phyloP scores from a whole-genome alignment of 352 stramenopile species.

The Saprolegnia diclina region DNA sequence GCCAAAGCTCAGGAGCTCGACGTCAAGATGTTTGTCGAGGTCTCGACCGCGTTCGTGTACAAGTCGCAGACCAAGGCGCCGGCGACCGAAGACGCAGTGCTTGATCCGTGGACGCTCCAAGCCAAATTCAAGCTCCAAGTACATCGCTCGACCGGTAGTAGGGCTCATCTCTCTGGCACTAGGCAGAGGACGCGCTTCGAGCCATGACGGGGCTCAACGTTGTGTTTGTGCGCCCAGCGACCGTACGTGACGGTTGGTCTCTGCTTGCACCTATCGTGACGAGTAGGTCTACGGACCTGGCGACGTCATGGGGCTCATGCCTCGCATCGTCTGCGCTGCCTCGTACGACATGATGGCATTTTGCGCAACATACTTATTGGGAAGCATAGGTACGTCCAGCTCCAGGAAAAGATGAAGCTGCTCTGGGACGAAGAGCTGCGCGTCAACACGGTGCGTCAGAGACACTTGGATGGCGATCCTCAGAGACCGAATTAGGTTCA shows the following conservation, averaged over 20 bases:
- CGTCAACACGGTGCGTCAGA: conserved; percentile 64
- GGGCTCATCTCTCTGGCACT: not conserved
- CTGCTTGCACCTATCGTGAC: not conserved
- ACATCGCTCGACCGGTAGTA: not conserved
- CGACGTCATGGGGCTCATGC: conserved; percentile 78
- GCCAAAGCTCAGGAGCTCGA: conserved; percentile 57
- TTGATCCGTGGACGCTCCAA: conserved; percentile 78
- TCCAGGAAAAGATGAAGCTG: conserved; percentile 85
- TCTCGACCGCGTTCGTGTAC: conserved; percentile 86
- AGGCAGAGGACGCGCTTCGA: conserved; percentile 68
- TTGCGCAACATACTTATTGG: not conserved
- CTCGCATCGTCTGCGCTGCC: conserved; percentile 74
- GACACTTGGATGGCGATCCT: not conserved
- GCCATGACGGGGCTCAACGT: conserved; percentile 46
- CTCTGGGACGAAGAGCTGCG: conserved; percentile 83
- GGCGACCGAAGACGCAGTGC: conserved; percentile 49
- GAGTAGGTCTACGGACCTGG: conserved; percentile 71
- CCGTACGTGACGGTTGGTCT: conserved; percentile 32
- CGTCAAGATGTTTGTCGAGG: conserved; percentile 77
- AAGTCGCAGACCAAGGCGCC: conserved; percentile 74
- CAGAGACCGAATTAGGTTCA: conserved; percentile 52
- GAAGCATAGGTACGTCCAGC: conserved; percentile 57
- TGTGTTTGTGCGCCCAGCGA: conserved; percentile 71
- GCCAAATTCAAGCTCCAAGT: conserved; percentile 83
- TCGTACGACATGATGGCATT: conserved; percentile 42